Percentiles rank a stretch among this genome's conserved stretches.
Evolutionary conservation across 371 early-diverging fungal genomes (phyloP).

Genomic region (Sporodiniella umbellata): DNA sequence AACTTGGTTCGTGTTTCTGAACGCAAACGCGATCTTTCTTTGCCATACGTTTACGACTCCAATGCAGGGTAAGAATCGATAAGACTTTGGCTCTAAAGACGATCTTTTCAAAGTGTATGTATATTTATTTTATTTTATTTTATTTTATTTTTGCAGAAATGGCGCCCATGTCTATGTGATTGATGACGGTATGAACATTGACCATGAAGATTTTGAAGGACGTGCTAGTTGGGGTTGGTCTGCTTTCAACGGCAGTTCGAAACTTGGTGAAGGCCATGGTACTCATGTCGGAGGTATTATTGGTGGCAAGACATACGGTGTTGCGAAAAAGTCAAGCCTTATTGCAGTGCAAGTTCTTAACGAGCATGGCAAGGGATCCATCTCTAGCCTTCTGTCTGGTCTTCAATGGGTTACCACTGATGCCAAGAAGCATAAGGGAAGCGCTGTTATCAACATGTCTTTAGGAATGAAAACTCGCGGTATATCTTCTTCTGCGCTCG

Average conservation of each 20-base stretch:
- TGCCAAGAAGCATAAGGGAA: conserved; percentile 24
- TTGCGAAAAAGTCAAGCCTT: conserved; percentile 83
- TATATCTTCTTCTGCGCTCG: conserved; percentile 4
- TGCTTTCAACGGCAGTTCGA: conserved; percentile 49
- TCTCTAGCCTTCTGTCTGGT: conserved; percentile 69
- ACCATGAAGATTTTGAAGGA: conserved; percentile 60
- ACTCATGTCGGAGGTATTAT: conserved; percentile 84
- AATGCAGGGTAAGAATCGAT: conserved; percentile 29
- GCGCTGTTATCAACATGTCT: conserved; percentile 54
- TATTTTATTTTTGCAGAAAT: conserved; percentile 7
- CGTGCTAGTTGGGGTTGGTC: conserved; percentile 57
- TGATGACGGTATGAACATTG: conserved; percentile 43
- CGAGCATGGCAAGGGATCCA: conserved; percentile 60
- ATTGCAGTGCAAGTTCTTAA: conserved; percentile 86
- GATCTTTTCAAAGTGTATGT: not conserved
- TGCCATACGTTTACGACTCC: conserved; percentile 32
- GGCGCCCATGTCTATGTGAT: conserved; percentile 54
- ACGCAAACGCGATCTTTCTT: conserved; percentile 6
- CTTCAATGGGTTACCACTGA: conserved; percentile 62
- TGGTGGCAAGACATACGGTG: conserved; percentile 75
- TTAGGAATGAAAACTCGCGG: conserved; percentile 36
- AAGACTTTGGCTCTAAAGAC: no score
- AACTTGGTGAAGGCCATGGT: conserved; percentile 27
- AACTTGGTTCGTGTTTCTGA: conserved; percentile 41
- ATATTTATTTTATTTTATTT: not conserved